These are phyloP conservation scores for Colletotrichum sp. DNA, from an alignment of 2,329 filamentous ascomycete genomes.

Conservation along the genomic window DNA sequence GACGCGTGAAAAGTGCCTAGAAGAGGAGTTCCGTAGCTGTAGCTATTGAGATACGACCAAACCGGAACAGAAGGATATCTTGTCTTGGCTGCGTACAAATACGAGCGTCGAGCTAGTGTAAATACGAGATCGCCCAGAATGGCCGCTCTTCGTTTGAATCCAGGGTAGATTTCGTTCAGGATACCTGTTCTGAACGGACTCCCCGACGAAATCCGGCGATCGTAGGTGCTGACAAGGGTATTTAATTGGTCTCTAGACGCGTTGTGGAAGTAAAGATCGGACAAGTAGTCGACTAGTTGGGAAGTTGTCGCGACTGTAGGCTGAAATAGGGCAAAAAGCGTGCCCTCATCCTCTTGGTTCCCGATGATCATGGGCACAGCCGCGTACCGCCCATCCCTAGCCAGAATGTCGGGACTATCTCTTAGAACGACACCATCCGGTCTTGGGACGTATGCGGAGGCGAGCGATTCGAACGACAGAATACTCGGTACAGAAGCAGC, in stretches of 20 bases:
- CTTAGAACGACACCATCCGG: slow-evolving; percentile 71
- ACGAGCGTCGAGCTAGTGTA: slow-evolving; percentile 70
- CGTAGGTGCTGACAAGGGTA: slow-evolving; percentile 67
- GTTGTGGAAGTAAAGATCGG: slow-evolving; percentile 61
- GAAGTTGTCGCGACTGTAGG: slow-evolving; percentile 67
- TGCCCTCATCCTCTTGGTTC: slow-evolving; percentile 82
- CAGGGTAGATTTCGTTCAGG: slow-evolving; percentile 75
- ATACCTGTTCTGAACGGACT: slow-evolving; percentile 74
- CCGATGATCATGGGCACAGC: slow-evolving; percentile 64
- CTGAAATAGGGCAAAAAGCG: slow-evolving; percentile 74
- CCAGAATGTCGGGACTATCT: slow-evolving; percentile 65
- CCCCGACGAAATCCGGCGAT: slow-evolving; percentile 59
- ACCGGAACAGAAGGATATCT: slow-evolving; percentile 62
- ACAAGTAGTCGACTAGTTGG: slow-evolving; percentile 67
- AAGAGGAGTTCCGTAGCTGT: slow-evolving; percentile 73
- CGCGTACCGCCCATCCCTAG: slow-evolving; percentile 51
- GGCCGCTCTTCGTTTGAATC: slow-evolving; percentile 78
- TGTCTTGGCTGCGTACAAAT: slow-evolving; percentile 54
- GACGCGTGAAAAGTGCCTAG: slow-evolving; percentile 78
- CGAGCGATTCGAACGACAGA: slow-evolving; percentile 70
- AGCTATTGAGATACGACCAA: slow-evolving; percentile 79
- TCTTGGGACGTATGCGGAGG: slow-evolving; percentile 75
- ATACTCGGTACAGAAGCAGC: slow-evolving; percentile 73
- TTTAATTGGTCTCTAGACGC: slow-evolving; percentile 57
- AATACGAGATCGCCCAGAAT: slow-evolving; percentile 79